Evolutionary conservation across 306 rosid genomes (phyloP).

Genomic region (Senna tora): DNA sequence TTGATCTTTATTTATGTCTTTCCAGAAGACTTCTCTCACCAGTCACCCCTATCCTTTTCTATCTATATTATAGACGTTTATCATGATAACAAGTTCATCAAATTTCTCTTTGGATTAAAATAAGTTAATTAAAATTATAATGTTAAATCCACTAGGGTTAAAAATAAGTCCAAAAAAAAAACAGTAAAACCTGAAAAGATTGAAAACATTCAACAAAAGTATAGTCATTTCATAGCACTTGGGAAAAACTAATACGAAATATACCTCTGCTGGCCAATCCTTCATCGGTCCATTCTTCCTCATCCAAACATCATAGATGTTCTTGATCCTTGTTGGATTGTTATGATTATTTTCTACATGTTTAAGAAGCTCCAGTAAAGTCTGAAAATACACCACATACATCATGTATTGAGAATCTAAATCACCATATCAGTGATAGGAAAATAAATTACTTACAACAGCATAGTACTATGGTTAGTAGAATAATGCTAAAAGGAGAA

Average conservation of each 20-base stretch:
- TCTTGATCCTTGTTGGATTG: slow-evolving; percentile 45
- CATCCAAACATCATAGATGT: slow-evolving; percentile 68
- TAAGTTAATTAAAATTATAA: not conserved
- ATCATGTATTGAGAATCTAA: slow-evolving; percentile 28
- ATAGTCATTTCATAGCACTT: slow-evolving; percentile 7
- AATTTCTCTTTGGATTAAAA: too few relatives aligned
- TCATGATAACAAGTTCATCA: not conserved
- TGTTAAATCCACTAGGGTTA: slow-evolving; percentile 1
- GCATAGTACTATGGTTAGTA: not conserved
- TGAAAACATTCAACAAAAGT: slow-evolving; percentile 24
- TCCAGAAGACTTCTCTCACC: slow-evolving; percentile 14
- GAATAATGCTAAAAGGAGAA: not conserved
- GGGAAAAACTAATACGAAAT: slow-evolving; percentile 10
- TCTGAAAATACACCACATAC: slow-evolving; percentile 44
- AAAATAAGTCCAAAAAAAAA: slow-evolving; percentile 18
- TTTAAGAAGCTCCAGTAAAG: slow-evolving; percentile 65
- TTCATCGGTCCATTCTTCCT: slow-evolving; percentile 60
- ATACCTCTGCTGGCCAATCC: slow-evolving; percentile 61
- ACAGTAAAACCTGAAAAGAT: not conserved
- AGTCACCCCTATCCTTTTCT: not conserved
- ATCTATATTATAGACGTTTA: not conserved
- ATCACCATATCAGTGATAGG: slow-evolving; percentile 22
- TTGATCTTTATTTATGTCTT: slow-evolving; percentile 8
- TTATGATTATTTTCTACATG: slow-evolving; percentile 37
- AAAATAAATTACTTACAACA: slow-evolving; percentile 28